Base-by-base conservation (phyloP, 495 filamentous ascomycete genomes). In the Neurospora sublineolata region DNA sequence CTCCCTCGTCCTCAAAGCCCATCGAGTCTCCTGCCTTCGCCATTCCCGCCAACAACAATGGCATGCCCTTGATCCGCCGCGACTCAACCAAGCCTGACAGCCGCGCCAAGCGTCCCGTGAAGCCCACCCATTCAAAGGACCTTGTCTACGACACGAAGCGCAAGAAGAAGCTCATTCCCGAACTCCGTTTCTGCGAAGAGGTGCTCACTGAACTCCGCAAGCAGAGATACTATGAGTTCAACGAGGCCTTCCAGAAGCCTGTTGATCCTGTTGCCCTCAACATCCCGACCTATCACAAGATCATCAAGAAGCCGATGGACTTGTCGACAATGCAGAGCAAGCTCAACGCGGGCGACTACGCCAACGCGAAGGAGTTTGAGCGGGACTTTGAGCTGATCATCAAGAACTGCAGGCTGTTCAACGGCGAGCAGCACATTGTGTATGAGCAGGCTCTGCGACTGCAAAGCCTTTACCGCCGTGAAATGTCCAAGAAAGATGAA, bases 261-360 rank as follows among this genome's bases (percentile, higher is more conserved):
- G 95, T 99, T 18, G 95, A 99, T 75, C 94, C 96, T 0, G 94
- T 97, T 30, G 94, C 94, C 5, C 82, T 97, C 72, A 94, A 96
- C 80, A 97, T 99, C 71, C 95, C 95, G 1, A 87, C 90, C 20
- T 99, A 99, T 77, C 93, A 94, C 79, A 93, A 90, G 75, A 82
- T 98, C 74, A 92, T 99, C 81, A 97, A 96, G 83, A 92, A 93
- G 76, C 95, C 95, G 3, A 99, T 98, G 95, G 95, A 99, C 76
- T 82, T 99, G 33, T 82, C 85, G 3, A 97, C 93, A 11, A 89
- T 96, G 75, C 81, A 84, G 69, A 81, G 83, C 68, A 97, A 97
- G 80, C 84, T 97, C 27, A 87, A 89, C 70, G 84, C 86, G 8
- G 93, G 93, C n/a, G 87, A 92, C 68, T 98, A 97, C 77, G 87